Evolutionary conservation across 2,329 filamentous ascomycete species (phyloP).

Genomic region (Phialemonium atrogriseum): DNA sequence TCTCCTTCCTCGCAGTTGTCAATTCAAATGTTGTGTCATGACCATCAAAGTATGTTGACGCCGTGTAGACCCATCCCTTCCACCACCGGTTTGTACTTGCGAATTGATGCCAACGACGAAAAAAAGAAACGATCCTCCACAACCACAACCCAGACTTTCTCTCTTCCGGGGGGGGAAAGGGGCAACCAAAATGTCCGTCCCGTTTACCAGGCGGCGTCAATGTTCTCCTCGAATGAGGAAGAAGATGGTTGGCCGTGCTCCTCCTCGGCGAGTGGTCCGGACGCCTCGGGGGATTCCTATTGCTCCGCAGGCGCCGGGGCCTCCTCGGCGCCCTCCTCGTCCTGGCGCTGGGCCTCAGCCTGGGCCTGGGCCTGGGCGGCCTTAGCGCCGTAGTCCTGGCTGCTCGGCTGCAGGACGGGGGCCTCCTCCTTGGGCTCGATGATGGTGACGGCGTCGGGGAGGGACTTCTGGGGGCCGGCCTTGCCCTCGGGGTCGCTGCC

Average conservation of each 20-base stretch:
- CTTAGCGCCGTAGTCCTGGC: slow-evolving; percentile 99
- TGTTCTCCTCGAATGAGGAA: not conserved
- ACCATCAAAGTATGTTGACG: slow-evolving; percentile 16
- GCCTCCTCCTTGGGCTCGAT: slow-evolving; percentile 99
- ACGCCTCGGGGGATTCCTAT: slow-evolving; percentile 24
- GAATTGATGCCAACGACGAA: slow-evolving; percentile 7
- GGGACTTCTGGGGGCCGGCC: slow-evolving; percentile 91
- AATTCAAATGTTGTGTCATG: slow-evolving; percentile 18
- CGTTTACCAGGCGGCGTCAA: slow-evolving; percentile 7
- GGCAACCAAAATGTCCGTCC: no score
- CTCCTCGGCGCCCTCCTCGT: slow-evolving; percentile 42
- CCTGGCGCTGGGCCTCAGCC: slow-evolving; percentile 51
- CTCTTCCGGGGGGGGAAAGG: no score
- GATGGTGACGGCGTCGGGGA: slow-evolving; percentile 97
- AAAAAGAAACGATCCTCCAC: slow-evolving; percentile 10
- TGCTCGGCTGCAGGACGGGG: slow-evolving; percentile 86
- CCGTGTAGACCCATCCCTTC: slow-evolving; percentile 17
- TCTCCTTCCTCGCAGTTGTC: slow-evolving; percentile 17
- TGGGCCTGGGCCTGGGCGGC: slow-evolving; percentile 56
- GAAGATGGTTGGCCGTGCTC: slow-evolving; percentile 2
- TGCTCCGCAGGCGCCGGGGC: slow-evolving; percentile 37
- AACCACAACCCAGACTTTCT: slow-evolving; percentile 3
- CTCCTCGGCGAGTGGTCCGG: slow-evolving; percentile 7
- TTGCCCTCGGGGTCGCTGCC: slow-evolving; percentile 99
- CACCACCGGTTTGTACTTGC: slow-evolving; percentile 11